Conservation (phyloP, 73 alveolate species). For the Paramecium caudatum region DNA sequence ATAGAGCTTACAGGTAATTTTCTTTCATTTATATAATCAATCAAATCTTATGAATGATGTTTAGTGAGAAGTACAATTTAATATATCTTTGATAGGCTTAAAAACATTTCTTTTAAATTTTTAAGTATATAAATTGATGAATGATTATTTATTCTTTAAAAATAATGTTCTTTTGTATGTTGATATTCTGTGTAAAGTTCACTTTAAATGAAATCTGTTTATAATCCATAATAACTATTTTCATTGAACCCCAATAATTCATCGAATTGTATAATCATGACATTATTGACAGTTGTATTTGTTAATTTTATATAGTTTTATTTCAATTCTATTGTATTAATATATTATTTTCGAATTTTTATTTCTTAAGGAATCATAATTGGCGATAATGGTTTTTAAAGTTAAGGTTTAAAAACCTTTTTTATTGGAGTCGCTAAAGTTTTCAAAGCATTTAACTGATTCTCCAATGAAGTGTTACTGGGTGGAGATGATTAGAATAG, state of each 20-base stretch:
- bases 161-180: conserved; percentile 19
- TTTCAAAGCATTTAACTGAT: too few species aligned
- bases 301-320: neutral
- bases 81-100: neutral
- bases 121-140: neutral
- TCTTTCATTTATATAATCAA: neutral
- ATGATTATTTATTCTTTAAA: neutral
- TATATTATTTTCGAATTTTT: neutral
- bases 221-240: conserved; percentile 14
- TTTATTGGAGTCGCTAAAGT: too few species aligned
- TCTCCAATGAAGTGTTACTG: conserved; percentile 8
- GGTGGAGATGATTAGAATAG: neutral
- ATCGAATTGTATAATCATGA: neutral
- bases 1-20: neutral
- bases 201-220: neutral
- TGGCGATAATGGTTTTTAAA: too few species aligned
- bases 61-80: conserved; percentile 4
- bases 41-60: neutral
- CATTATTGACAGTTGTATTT: neutral
- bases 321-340: neutral
- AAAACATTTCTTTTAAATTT: neutral
- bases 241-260: neutral
- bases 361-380: too few species aligned
- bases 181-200: neutral
- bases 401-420: too few species aligned